Conservation (phyloP, 2,329 filamentous ascomycete species). For the Clarireedia sp. region DNA sequence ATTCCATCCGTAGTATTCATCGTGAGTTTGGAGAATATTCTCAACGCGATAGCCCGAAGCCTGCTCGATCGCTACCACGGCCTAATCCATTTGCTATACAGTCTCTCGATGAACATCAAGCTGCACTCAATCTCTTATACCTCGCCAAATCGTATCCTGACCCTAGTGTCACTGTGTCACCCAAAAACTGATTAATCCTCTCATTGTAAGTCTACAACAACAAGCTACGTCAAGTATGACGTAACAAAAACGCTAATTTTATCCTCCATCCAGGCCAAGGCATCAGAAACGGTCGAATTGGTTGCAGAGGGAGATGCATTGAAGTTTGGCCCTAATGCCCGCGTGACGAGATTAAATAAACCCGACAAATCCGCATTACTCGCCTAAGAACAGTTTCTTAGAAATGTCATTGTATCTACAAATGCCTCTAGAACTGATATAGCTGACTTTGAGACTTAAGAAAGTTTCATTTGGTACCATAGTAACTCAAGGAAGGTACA, state of each 20-base stretch:
- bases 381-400: background rate
- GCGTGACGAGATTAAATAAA: background rate
- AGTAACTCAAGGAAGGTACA: too few species aligned
- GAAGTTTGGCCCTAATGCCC: constrained; percentile 5
- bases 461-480: too few species aligned
- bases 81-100: constrained; percentile 1
- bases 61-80: background rate
- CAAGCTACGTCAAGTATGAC: background rate
- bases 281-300: constrained; percentile 32
- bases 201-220: constrained; percentile 49
- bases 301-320: constrained; percentile 27
- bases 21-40: constrained; percentile 11
- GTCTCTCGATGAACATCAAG: constrained; percentile 52
- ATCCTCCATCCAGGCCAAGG: constrained; percentile 31
- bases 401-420: too few species aligned
- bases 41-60: background rate
- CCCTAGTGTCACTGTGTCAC: too few species aligned
- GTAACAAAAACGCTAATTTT: constrained; percentile 13
- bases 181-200: constrained; percentile 45
- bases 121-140: constrained; percentile 55
- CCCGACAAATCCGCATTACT: constrained; percentile 14
- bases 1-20: constrained; percentile 8
- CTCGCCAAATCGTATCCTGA: constrained; percentile 47
- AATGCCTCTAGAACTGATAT: too few species aligned
- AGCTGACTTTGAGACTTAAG: too few species aligned